phyloP scores from a whole-genome alignment of 2,329 filamentous ascomycete species.

The Venturia oleaginea region DNA sequence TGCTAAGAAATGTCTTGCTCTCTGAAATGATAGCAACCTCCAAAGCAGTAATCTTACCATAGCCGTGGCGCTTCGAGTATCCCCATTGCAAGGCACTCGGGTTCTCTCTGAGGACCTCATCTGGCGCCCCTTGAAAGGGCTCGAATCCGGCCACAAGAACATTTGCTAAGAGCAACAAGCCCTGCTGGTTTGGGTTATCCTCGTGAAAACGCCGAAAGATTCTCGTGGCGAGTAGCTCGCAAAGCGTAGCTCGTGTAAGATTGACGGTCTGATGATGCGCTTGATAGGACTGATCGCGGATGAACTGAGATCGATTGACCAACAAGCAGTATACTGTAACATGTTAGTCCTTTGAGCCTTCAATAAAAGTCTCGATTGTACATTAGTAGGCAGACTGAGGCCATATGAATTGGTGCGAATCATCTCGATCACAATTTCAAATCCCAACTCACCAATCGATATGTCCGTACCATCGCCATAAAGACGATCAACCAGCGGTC shows the following conservation, averaged over 20 bases:
- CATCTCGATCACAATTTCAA: constrained; percentile 27
- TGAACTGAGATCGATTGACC: constrained; percentile 71
- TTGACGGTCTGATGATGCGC: constrained; percentile 75
- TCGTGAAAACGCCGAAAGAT: constrained; percentile 72
- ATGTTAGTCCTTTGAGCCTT: background rate
- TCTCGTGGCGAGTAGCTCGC: constrained; percentile 69
- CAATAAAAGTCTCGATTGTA: background rate
- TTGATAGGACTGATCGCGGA: constrained; percentile 66
- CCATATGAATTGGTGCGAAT: constrained; percentile 62
- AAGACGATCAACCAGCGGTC: constrained; percentile 74
- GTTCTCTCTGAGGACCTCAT: constrained; percentile 52
- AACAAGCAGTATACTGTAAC: constrained; percentile 66
- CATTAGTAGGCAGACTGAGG: too few relatives aligned
- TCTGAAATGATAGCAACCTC: constrained; percentile 78
- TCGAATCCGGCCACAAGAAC: constrained; percentile 77
- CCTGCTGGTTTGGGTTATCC: constrained; percentile 60
- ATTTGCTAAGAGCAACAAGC: constrained; percentile 65
- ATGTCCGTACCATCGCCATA: constrained; percentile 66
- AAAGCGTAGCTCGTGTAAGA: constrained; percentile 66
- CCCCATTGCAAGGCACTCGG: constrained; percentile 32
- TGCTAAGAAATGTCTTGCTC: constrained; percentile 68
- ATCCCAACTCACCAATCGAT: constrained; percentile 42
- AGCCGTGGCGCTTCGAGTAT: constrained; percentile 33
- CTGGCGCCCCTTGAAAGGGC: constrained; percentile 74
- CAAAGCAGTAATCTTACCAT: constrained; percentile 58